These are phyloP conservation scores for Trichoderma erinaceum DNA, from an alignment of 495 filamentous ascomycete species.

Conservation along the genomic window DNA sequence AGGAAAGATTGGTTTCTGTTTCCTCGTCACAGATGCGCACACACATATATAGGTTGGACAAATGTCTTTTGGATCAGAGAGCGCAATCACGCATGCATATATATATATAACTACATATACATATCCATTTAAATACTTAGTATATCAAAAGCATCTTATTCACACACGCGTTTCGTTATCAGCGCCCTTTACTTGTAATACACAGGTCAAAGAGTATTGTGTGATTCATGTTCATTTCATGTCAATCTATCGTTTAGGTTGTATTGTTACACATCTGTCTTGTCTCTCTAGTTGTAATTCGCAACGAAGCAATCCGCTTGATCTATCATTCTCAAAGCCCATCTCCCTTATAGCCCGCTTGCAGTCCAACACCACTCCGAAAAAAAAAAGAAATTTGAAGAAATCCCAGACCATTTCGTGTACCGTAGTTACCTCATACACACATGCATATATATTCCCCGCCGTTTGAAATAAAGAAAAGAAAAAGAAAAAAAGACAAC, in stretches of 20 bases:
- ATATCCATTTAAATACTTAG: background rate
- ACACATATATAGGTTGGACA: background rate
- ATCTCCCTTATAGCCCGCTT: background rate
- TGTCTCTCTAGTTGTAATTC: slow-evolving; percentile 11
- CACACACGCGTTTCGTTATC: too few relatives aligned
- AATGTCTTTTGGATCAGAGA: background rate
- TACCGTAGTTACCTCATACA: background rate
- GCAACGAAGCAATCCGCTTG: slow-evolving; percentile 18
- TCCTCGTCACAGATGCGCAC: background rate
- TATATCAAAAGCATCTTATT: background rate
- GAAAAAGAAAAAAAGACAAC: background rate
- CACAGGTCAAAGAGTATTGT: too few relatives aligned
- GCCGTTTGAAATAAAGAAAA: background rate
- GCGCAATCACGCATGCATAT: background rate
- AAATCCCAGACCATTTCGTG: background rate
- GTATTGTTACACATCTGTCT: background rate
- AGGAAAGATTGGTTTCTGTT: background rate
- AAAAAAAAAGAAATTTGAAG: background rate
- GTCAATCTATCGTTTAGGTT: background rate
- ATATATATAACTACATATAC: background rate
- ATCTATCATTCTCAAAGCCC: background rate
- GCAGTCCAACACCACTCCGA: background rate
- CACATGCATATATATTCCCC: background rate
- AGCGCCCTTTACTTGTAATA: too few relatives aligned
- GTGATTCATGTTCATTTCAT: background rate